Percentiles rank a stretch among this genome's conserved stretches.
Conservation (phyloP, 2,329 filamentous ascomycete genomes). For the Talaromyces sp. region DNA sequence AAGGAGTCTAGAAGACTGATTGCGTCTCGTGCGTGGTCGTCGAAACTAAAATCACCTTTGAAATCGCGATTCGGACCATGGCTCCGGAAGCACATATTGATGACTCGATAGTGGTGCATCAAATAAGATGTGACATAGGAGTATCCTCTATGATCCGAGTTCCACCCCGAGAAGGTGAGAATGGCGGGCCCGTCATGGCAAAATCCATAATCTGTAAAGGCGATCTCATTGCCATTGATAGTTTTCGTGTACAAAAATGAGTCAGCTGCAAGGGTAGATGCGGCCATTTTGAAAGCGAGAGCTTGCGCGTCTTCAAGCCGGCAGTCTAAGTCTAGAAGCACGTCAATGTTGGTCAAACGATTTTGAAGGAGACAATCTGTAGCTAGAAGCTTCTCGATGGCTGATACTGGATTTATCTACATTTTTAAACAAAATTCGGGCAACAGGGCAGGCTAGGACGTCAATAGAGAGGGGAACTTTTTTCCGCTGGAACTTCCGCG, state of each 20-base stretch:
- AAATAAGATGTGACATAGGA: conserved; percentile 1
- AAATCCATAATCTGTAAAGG: conserved; percentile 3
- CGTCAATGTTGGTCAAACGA: not conserved
- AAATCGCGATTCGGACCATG: conserved; percentile 3
- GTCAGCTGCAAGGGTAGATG: not conserved
- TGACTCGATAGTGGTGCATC: conserved; percentile 4
- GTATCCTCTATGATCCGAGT: conserved; percentile 5
- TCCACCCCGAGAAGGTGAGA: conserved; percentile 3
- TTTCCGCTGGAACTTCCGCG: not conserved
- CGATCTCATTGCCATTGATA: conserved; percentile 1
- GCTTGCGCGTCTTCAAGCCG: not conserved
- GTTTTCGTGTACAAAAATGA: conserved; percentile 5
- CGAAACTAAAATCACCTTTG: not conserved
- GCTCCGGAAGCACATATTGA: conserved; percentile 1
- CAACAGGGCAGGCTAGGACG: too few species aligned
- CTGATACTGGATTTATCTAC: too few species aligned
- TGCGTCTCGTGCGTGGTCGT: not conserved
- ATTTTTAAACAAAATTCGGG: too few species aligned
- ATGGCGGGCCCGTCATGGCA: conserved; percentile 1
- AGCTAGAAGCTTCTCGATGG: too few species aligned
- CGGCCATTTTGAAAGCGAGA: not conserved
- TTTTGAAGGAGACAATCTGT: too few species aligned
- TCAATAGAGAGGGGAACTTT: not conserved
- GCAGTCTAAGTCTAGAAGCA: not conserved
- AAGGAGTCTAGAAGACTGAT: conserved; percentile 3